Evolutionary conservation across 176 grass and related monocot species (phyloP), one percentile per base, ranked within the genome.

Genomic region (bread wheat (Triticum aestivum)): DNA sequence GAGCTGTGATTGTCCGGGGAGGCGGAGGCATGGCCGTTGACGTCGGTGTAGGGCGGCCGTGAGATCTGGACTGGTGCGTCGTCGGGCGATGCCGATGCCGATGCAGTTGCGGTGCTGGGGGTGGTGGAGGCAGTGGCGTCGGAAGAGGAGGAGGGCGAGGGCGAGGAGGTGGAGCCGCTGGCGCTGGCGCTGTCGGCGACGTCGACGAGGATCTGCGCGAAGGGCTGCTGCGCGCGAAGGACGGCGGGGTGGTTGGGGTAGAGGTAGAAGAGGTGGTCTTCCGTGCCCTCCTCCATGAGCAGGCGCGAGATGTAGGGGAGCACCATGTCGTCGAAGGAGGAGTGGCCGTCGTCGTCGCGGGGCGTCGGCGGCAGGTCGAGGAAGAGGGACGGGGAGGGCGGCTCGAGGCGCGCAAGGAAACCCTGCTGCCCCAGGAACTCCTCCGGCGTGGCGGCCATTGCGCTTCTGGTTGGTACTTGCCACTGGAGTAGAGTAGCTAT

Each of bases 201-300:
- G 68, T 70, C 68, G 34, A 70, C 37, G 34, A 83, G 81, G 68
- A 83, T 83, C 52, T 83, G 51, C n/a, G 81, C 51, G 81, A 85
- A 89, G 14, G 82, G 87, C 61, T n/a, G 83, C 77, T 89, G 58
- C 10, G 44, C 82, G 8, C 23, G 58, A 0, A 89, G 69, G 47
- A 89, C 68, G 10, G 88, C 83, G 27, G 82, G 88, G 45, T 89
- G 56, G 35, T 85, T 83, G 18, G 75, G 88, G 49, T 83, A 83
- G 23, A 81, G 59, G 61, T 85, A 74, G 39, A 75, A 80, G 59
- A 85, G 85, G 4, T 81, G 71, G 30, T 80, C 77, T 4, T 85
- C 69, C 6, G 80, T 26, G 69, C 74, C 88, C 33, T 89, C 88
- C 66, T 85, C 82, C 88, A 85, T 85, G 30, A 89, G 88, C 77